Base-by-base conservation (phyloP, 768 basidiomycete species). In the Leucocoprinus sp. region DNA sequence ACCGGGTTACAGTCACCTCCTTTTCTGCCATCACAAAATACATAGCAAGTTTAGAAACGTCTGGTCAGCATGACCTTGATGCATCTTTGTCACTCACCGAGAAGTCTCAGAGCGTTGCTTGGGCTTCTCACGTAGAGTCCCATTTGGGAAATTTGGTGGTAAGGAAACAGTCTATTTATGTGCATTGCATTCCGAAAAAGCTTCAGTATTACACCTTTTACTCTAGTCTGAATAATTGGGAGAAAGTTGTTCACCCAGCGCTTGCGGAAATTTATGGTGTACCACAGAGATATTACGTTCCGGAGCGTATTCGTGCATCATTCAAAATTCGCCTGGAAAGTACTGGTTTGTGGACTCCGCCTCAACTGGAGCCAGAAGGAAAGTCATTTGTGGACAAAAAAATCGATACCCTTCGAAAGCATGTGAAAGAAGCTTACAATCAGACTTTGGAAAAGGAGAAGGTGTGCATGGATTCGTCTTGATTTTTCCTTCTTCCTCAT, bases 271-370 rank as follows among this genome's bases (percentile, higher is more conserved):
- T 79, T 52, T 76, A 84, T 43, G 71, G 77, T 11, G 44, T 82
- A 2, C 87, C 85, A 1, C 83, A 84, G 54, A 72, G 78, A 7
- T 90, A 86, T 57, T 91, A 83, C 55, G 75, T 85, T 5, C 81
- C 86, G 0, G 55, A 59, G 4, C 74, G 85, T 14, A 71, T 89
- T 24, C 74, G 84, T 29, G 66, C 72, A 21, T 57, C 69, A 14
- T 75, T 81, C 52, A 70, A 62, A 43, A 65, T 73, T 9, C 74
- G 83, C 11, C 63, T 91, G 27, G 75, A 83, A 56, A 71, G 71
- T 6, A 71, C 72, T 21, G 83, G 78, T 8, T 57, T 89, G 18
- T 88, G 86, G 85, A 66, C 60, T 52, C 44, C 28, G 11, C 41
- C 36, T 19, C 37, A 31, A 24, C 50, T 65, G 5, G 64, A 70